Evolutionary conservation across 495 filamentous ascomycete species (phyloP), one percentile per base, ranked within the genome.

Genomic region (Aspergillus diversus): DNA sequence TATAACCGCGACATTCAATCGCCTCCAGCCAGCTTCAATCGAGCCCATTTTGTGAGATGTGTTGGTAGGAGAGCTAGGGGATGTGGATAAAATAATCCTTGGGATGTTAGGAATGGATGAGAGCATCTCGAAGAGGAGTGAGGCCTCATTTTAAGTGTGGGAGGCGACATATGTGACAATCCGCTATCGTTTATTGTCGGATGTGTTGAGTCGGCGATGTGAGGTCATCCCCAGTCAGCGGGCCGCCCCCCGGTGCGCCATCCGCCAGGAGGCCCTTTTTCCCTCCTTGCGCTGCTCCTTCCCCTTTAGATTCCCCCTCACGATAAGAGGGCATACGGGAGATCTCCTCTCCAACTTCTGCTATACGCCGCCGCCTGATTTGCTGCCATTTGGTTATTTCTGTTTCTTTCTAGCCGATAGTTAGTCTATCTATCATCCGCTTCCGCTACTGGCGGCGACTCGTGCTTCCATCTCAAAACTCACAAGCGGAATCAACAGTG

Each of bases 1-100:
- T 21, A 89, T 77, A 4, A 92, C 79, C 33, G 85, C 79, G 55
- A 87, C 71, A 34, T 77, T 75, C 9, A 86, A 67, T 32, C 51
- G 70, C 55, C 61, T 69, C 77, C 77, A 79, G 51, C 66, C 63
- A 21, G 60, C 42, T 16, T 31, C 34, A 9, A 13, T 33, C 13
- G 60, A 63, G 43, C 60, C 60, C 60, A 63, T 63, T 39, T 35
- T 27, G 1, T 61, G 27, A 50, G 39, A 13, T 15, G 39, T 4
- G 11, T 43, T 43, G 11, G 39, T 43, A 27, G 21, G 21, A 1
- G 21, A 27, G 21, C 21, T 27, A 2, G 21, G 21, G 21, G 21
- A 27, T 27, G 21, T 27, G 21, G 21, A 27, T 27, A 27, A 27
- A 27, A 27, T 1, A 27, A 12, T 43, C 4, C 5, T 43, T 11